A percentile compares a stretch with the other conserved stretches of the same genome.
Conservation (phyloP, 2,329 filamentous ascomycete genomes). For the Scedosporium dehoogii region DNA sequence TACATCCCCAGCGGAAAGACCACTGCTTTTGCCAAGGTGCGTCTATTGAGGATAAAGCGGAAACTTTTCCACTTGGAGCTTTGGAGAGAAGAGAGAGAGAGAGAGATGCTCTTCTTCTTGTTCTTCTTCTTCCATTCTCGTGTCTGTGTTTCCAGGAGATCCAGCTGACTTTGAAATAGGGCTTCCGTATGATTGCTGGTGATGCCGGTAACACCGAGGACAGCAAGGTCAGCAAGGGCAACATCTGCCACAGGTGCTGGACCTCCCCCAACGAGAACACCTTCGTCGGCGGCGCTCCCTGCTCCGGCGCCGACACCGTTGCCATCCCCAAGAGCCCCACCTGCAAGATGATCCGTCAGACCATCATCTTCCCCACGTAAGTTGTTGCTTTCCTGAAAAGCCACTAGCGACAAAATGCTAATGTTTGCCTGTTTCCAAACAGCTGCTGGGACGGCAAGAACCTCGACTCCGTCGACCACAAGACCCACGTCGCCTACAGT, state of each 20-base stretch:
- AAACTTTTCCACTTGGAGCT: neutral
- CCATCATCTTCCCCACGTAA: constrained; percentile 38
- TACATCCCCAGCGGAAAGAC: constrained; percentile 30
- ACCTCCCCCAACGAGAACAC: constrained; percentile 33
- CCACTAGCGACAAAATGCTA: no score
- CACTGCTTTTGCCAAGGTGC: constrained; percentile 30
- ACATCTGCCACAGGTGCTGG: constrained; percentile 38
- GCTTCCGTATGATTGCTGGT: constrained; percentile 37
- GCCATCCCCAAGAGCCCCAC: constrained; percentile 32
- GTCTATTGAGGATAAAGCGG: constrained; percentile 9
- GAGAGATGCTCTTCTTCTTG: no score
- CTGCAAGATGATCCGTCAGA: constrained; percentile 44
- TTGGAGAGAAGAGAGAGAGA: neutral
- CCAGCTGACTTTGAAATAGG: constrained; percentile 15
- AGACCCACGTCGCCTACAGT: constrained; percentile 11
- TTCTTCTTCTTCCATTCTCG: neutral
- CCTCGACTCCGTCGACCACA: constrained; percentile 36
- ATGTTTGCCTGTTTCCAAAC: neutral
- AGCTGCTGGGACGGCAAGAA: constrained; percentile 46
- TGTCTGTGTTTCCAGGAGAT: no score
- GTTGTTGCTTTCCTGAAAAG: constrained; percentile 14
- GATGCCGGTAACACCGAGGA: constrained; percentile 30
- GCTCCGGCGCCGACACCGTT: constrained; percentile 38
- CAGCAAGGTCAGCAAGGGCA: constrained; percentile 24
- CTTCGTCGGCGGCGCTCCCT: constrained; percentile 39